Evolutionary conservation across 176 grass and related monocot genomes (phyloP), one percentile per base, ranked within the genome.

Genomic region (Aegilops longissima): DNA sequence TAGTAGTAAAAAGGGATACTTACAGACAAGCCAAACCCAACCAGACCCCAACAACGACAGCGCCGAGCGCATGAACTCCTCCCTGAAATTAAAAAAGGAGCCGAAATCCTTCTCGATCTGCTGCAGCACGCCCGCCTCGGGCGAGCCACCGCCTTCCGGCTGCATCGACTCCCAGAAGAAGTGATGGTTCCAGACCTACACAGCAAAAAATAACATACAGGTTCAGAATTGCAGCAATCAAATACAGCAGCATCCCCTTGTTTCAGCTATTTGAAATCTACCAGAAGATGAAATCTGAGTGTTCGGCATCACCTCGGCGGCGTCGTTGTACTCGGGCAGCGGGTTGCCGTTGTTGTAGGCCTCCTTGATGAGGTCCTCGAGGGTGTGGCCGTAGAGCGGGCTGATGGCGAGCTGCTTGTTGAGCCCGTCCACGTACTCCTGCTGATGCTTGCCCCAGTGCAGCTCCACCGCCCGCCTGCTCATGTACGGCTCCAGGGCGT

Each of bases 111-210:
- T 98, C 63, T 98, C 92, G 51, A 98, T 98, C 81, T 98, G 93
- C 86, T 89, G 81, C 33, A 94, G 81, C 5, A 98, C 49, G 14
- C 92, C 93, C 38, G 87, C 92, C 69, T 21, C 66, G 12, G 97
- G 97, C 39, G 62, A 80, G 9, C 84, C 91, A 24, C 97, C 97
- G 20, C 97, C 97, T 42, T 93, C 61, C 86, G 92, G 92, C 85
- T 96, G 92, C 93, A 98, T 98, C 31, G 97, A 96, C 72, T 98
- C 97, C 97, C 94, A 96, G 66, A 96, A 98, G 67, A 96, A 96
- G 72, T 96, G 88, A 75, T 98, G 97, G 88, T 92, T 98, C 93
- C 94, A 98, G 7, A 98, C 80, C 97, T 96, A 77, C 38, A 78
- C 49, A 76, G 61, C 45, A 29, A n/a, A 66, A 38, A 3, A 81